Conservation (phyloP, 805 yeast species). For the Peterozyma toletana region DNA sequence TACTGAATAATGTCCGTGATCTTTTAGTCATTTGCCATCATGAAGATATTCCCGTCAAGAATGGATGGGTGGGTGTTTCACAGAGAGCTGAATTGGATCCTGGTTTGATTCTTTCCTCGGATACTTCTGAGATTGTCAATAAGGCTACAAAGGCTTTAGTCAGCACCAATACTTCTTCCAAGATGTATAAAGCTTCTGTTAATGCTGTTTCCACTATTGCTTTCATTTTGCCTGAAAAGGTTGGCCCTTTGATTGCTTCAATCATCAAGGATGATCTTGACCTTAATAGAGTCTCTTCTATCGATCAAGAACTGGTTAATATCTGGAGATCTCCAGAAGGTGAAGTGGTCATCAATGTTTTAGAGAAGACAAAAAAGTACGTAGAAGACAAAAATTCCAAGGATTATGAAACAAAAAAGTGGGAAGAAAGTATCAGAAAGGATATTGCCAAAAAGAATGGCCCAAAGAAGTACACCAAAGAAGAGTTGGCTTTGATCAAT, state of each 20-base stretch:
- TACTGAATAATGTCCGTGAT: conserved; percentile 27
- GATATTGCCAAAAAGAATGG: conserved; percentile 52
- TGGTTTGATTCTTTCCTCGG: conserved; percentile 36
- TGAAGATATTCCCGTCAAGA: conserved; percentile 25
- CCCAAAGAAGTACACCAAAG: conserved; percentile 60
- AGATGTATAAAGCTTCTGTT: conserved; percentile 45
- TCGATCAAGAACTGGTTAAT: conserved; percentile 42
- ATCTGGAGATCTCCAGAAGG: conserved; percentile 73
- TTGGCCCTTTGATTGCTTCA: conserved; percentile 43
- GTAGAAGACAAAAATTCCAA: conserved; percentile 60
- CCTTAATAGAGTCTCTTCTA: conserved; percentile 21
- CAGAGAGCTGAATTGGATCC: conserved; percentile 60
- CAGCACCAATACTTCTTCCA: conserved; percentile 24
- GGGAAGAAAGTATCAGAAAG: conserved; percentile 82
- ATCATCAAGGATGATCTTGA: conserved; percentile 37
- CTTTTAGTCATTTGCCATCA: conserved; percentile 40
- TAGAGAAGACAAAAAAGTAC: conserved; percentile 32
- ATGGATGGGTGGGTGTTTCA: conserved; percentile 76
- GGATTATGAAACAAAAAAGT: conserved; percentile 77
- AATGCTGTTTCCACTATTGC: conserved; percentile 40
- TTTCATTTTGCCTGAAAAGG: conserved; percentile 51
- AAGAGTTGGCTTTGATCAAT: conserved; percentile 59
- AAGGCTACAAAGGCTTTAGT: conserved; percentile 10
- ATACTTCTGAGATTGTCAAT: conserved; percentile 19
- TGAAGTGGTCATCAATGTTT: conserved; percentile 57